Percentiles rank a stretch among this genome's conserved stretches.
phyloP scores from a whole-genome alignment of 139 green algal genomes.

The Zygnema cylindricum region DNA sequence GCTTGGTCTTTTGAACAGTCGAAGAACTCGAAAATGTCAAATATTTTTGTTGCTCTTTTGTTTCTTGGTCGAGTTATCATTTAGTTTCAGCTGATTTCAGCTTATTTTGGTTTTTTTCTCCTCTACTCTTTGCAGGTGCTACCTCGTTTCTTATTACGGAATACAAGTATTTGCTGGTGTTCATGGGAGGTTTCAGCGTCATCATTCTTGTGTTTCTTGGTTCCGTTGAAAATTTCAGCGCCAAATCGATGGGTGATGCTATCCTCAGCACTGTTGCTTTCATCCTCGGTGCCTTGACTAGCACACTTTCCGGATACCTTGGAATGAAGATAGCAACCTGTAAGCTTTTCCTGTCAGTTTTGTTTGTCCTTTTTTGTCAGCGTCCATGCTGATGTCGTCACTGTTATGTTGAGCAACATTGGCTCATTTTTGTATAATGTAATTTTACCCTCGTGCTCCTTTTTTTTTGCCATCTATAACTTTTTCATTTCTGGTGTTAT shows the following conservation, averaged over 20 bases:
- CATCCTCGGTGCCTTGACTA: conserved; percentile 87
- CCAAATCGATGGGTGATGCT: conserved; percentile 18
- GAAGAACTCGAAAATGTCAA: not conserved
- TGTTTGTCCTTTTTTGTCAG: too few species aligned
- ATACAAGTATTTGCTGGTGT: conserved; percentile 82
- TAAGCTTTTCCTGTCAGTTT: not conserved
- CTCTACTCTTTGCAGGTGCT: conserved; percentile 68
- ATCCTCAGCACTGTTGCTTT: conserved; percentile 90
- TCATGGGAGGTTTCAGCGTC: conserved; percentile 81
- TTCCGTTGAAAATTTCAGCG: conserved; percentile 57
- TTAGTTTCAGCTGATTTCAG: not conserved
- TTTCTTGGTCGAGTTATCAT: not conserved
- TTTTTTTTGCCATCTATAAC: too few species aligned
- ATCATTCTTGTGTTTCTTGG: conserved; percentile 92
- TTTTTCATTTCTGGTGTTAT: too few species aligned
- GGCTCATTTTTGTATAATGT: too few species aligned
- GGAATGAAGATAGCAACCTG: conserved; percentile 97
- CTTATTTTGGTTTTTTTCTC: too few species aligned
- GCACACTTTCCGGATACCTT: conserved; percentile 90
- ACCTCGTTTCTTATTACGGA: conserved; percentile 93
- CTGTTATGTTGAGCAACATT: too few species aligned
- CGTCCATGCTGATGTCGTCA: too few species aligned
- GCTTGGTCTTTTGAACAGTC: not conserved
- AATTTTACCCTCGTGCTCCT: too few species aligned
- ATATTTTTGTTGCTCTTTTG: conserved; percentile 7